Percentiles rank a stretch among this genome's conserved stretches.
phyloP scores from a whole-genome alignment of 495 filamentous ascomycete species.

The Xylaria venustula region DNA sequence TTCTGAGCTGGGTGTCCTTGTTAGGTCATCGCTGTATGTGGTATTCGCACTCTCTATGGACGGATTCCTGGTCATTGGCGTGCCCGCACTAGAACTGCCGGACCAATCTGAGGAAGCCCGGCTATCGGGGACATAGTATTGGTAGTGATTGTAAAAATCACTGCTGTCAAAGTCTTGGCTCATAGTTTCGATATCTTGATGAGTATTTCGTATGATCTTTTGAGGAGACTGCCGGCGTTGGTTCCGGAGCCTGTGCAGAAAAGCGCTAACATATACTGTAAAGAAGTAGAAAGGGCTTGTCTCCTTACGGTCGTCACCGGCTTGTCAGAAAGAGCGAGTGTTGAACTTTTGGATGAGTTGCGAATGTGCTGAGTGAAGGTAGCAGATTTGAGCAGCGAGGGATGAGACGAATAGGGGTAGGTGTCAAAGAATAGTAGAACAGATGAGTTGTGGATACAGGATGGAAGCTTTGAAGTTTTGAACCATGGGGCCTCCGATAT shows the following conservation, averaged over 20 bases:
- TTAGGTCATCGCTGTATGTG: neutral
- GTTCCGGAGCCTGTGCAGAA: neutral
- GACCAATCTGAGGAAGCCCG: slow-evolving; percentile 1
- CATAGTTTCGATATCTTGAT: neutral
- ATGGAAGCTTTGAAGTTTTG: neutral
- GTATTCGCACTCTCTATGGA: slow-evolving; percentile 4
- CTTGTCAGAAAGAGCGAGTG: neutral
- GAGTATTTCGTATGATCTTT: neutral
- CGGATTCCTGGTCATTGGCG: slow-evolving; percentile 8
- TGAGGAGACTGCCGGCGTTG: neutral
- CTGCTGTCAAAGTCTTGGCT: neutral
- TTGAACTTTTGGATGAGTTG: neutral
- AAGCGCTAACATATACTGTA: neutral
- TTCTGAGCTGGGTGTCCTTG: neutral
- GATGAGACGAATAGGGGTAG: neutral
- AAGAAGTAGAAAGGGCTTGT: neutral
- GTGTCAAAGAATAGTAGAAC: neutral
- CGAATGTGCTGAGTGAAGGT: neutral
- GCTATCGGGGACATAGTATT: neutral
- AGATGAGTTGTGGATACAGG: neutral
- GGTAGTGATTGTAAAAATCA: neutral
- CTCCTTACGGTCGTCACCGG: neutral
- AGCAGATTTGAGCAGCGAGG: neutral
- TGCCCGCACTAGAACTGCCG: neutral
- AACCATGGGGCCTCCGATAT: neutral